Conservation (phyloP, 768 basidiomycete genomes). For the Scleroderma bovista region DNA sequence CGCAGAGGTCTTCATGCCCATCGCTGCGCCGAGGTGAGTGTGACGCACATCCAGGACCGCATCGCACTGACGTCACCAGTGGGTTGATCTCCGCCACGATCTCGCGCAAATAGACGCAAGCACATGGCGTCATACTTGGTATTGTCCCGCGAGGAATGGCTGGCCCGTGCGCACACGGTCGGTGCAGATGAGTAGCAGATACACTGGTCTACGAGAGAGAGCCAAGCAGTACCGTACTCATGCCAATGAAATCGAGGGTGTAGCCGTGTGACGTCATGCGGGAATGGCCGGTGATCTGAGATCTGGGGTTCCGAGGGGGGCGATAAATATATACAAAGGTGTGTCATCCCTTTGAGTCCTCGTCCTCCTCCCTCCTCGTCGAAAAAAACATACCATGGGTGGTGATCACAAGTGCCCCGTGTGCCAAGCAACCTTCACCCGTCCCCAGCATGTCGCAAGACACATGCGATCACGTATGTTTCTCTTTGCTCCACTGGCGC, state of each 20-base stretch:
- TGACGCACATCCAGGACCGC: conserved; percentile 15
- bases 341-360: conserved; percentile 26
- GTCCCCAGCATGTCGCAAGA: conserved; percentile 84
- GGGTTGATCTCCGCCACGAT: conserved; percentile 61
- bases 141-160: conserved; percentile 35
- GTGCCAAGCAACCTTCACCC: conserved; percentile 81
- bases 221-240: no score
- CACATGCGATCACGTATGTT: conserved; percentile 88
- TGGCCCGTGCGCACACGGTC: no score
- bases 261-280: conserved; percentile 26
- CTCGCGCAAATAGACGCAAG: conserved; percentile 36
- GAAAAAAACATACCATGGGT: conserved; percentile 42
- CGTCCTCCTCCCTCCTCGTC: conserved; percentile 1
- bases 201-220: no score
- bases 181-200: no score
- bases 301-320: conserved; percentile 23
- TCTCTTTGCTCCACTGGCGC: not conserved
- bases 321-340: conserved; percentile 33
- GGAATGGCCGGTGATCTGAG: conserved; percentile 27
- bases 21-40: conserved; percentile 78
- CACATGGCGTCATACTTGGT: conserved; percentile 24
- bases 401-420: conserved; percentile 86
- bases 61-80: conserved; percentile 33
- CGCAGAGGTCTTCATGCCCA: conserved; percentile 85
- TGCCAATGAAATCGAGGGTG: conserved; percentile 2